Percentiles rank a stretch among this genome's conserved stretches.
Evolutionary conservation across 2,329 filamentous ascomycete genomes (phyloP).

Genomic region (Trichoderma hamatum): DNA sequence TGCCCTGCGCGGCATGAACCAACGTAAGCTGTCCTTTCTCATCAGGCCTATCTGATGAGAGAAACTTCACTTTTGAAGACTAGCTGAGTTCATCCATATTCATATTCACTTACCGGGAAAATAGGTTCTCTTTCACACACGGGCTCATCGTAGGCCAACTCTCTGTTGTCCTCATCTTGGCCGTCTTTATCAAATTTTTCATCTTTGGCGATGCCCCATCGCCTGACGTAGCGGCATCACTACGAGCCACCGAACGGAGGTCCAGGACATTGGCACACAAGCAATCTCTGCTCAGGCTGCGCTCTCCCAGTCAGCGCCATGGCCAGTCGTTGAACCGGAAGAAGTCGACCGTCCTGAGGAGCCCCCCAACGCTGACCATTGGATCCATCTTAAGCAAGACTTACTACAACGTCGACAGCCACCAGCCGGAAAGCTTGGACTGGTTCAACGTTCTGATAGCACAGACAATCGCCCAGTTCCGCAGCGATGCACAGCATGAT

Average conservation of each 20-base stretch:
- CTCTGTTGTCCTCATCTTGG: constrained; percentile 86
- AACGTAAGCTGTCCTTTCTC: constrained; percentile 45
- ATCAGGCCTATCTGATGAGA: constrained; percentile 1
- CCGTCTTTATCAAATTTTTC: constrained; percentile 99
- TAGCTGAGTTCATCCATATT: background rate
- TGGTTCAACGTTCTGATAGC: constrained; percentile 99
- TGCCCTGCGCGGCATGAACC: constrained; percentile 50
- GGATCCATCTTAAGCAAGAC: constrained; percentile 93
- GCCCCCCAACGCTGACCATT: constrained; percentile 79
- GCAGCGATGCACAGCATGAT: constrained; percentile 88
- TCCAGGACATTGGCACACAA: constrained; percentile 76
- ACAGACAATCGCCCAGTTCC: constrained; percentile 93
- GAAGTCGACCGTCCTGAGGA: constrained; percentile 72
- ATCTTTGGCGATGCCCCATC: constrained; percentile 95
- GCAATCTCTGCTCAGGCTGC: constrained; percentile 68
- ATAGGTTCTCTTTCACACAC: constrained; percentile 81
- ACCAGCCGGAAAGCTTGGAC: constrained; percentile 94
- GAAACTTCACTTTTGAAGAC: constrained; percentile 7
- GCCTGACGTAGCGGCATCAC: constrained; percentile 75
- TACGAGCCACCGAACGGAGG: constrained; percentile 73
- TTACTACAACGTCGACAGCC: constrained; percentile 93
- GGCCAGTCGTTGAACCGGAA: constrained; percentile 60
- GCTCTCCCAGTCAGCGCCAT: constrained; percentile 48
- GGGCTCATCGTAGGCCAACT: constrained; percentile 92
- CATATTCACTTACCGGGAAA: constrained; percentile 39